Base-by-base conservation (phyloP, 768 basidiomycete species). In the Plicaturopsis crispa region DNA sequence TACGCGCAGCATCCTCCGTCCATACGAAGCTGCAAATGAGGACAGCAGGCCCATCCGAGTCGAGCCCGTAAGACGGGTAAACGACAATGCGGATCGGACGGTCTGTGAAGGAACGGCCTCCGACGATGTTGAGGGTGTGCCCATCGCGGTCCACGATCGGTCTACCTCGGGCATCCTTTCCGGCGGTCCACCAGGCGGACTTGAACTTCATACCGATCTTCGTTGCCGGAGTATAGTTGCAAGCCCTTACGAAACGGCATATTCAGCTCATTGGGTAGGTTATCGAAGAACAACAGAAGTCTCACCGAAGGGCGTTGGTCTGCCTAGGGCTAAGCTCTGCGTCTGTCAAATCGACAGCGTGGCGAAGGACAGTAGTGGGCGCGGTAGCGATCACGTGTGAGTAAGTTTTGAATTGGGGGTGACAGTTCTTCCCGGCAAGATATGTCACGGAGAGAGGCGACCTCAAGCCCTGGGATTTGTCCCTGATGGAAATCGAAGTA, bases 51-150 rank as follows among this genome's bases (percentile, higher is more conserved):
- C 50, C 54, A 8, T 14, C 10, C 8, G 26, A 14, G 14, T 14
- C 26, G 8, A 14, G 44, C 0, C 64, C 65, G 18, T 62, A 63
- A 2, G 69, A 71, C 0, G 69, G 70, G 43, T 70, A 72, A 3
- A 72, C 63, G 35, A 67, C 50, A 0, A 57, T 62, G 21, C 66
- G 59, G n/a, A 66, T 47, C 5, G 62, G 63, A 13, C 57, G 48
- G 45, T 71, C 70, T 1, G 67, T 72, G 45, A 45, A 56, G 3
- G 66, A 57, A 43, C 62, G 60, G 1, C 70, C 69, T 4, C 70
- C 69, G 6, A 59, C 36, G 19, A 66, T 63, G 31, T 52, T 48
- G 26, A 60, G 30, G 17, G 42, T 43, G 0, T 41, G 37, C n/a
- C n/a, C n/a, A n/a, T n/a, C n/a, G n/a, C n/a, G n/a, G n/a, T n/a